Evolutionary conservation across 1,284 basidiomycete genomes (phyloP).

Genomic region (Ustilago cynodontis): DNA sequence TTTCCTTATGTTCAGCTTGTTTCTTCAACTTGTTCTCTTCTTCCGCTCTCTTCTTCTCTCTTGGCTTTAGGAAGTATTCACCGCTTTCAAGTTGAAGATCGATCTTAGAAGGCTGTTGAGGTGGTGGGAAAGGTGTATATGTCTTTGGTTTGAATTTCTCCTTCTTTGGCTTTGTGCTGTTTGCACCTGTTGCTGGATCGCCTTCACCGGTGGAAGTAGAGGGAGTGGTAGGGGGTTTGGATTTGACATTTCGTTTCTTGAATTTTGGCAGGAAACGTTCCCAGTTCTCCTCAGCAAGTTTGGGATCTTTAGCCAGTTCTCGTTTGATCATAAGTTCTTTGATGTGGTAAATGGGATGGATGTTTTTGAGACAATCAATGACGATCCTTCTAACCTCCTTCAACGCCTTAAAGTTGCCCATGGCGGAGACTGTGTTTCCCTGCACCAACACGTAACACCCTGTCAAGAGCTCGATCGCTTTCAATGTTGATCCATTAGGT

Average conservation of each 20-base stretch:
- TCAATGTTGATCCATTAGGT: slow-evolving; percentile 94
- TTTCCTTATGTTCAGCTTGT: slow-evolving; percentile 52
- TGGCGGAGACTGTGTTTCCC: slow-evolving; percentile 96
- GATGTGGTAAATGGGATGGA: slow-evolving; percentile 99
- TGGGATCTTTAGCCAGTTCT: slow-evolving; percentile 97
- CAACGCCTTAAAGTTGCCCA: slow-evolving; percentile 94
- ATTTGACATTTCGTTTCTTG: slow-evolving; percentile 86
- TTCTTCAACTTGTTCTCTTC: slow-evolving; percentile 47
- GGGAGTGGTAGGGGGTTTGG: slow-evolving; percentile 72
- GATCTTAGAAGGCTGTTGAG: slow-evolving; percentile 92
- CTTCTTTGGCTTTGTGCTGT: slow-evolving; percentile 65
- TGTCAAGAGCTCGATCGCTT: slow-evolving; percentile 98
- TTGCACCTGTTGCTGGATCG: background rate
- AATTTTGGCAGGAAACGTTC: slow-evolving; percentile 97
- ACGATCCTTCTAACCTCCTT: slow-evolving; percentile 96
- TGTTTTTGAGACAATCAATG: slow-evolving; percentile 98
- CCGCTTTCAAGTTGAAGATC: slow-evolving; percentile 95
- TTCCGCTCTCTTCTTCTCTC: slow-evolving; percentile 76
- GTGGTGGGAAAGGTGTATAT: slow-evolving; percentile 99
- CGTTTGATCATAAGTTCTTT: slow-evolving; percentile 99
- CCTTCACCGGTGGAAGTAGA: background rate
- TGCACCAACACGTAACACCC: slow-evolving; percentile 98
- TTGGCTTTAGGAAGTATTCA: slow-evolving; percentile 76
- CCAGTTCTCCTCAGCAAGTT: slow-evolving; percentile 93
- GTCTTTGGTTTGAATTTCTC: slow-evolving; percentile 80